Evolutionary conservation across 371 early-diverging fungal genomes (phyloP).

Genomic region (Circinella minor): DNA sequence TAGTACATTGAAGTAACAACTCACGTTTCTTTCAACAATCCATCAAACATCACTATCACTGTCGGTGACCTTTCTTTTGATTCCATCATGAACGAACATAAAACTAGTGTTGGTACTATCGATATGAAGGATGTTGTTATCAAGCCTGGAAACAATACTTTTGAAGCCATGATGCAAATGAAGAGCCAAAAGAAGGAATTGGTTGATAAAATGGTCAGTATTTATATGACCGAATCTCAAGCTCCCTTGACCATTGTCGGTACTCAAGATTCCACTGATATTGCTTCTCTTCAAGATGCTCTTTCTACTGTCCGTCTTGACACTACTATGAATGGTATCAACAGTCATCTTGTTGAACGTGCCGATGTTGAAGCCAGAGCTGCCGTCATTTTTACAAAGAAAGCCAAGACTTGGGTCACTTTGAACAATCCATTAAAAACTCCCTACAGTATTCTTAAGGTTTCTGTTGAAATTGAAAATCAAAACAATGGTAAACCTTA

Average conservation of each 20-base stretch:
- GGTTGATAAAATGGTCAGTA: conserved; percentile 33
- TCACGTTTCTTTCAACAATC: conserved; percentile 32
- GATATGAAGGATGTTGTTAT: conserved; percentile 43
- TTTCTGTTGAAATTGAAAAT: conserved; percentile 28
- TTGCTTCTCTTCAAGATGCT: conserved; percentile 51
- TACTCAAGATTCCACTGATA: conserved; percentile 35
- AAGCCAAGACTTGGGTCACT: conserved; percentile 34
- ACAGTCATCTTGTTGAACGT: conserved; percentile 39
- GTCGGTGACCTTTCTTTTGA: conserved; percentile 56
- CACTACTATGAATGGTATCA: conserved; percentile 47
- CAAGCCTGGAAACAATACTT: conserved; percentile 51
- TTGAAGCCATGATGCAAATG: conserved; percentile 43
- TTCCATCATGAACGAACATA: conserved; percentile 37
- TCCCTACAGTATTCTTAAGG: conserved; percentile 34
- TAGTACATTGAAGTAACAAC: conserved; percentile 26
- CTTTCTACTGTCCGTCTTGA: conserved; percentile 44
- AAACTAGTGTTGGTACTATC: conserved; percentile 41
- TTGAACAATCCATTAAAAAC: conserved; percentile 47
- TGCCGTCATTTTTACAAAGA: conserved; percentile 28
- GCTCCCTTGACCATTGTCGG: conserved; percentile 53
- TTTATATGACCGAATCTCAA: conserved; percentile 42
- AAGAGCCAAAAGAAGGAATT: conserved; percentile 27
- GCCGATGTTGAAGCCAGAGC: conserved; percentile 38
- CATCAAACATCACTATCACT: conserved; percentile 58
- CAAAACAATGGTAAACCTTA: conserved; percentile 22